Evolutionary conservation across 352 stramenopile genomes (phyloP).

Genomic region (Globisporangium irregulare): DNA sequence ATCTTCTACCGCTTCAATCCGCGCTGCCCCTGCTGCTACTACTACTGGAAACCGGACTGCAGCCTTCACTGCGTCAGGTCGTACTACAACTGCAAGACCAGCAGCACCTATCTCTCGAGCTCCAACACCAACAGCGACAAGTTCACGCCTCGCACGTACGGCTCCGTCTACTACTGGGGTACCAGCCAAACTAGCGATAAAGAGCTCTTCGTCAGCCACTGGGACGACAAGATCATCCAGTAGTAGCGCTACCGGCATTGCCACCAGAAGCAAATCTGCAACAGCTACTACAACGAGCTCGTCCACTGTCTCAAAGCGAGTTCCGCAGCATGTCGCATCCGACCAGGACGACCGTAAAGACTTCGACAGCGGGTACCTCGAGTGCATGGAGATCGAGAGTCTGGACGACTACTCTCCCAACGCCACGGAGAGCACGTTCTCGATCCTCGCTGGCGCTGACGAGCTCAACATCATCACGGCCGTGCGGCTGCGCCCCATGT

Average conservation of each 20-base stretch:
- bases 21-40: neutral
- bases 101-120: neutral
- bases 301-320: neutral
- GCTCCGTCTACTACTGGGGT: neutral
- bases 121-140: neutral
- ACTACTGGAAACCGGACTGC: neutral
- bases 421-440: constrained; percentile 17
- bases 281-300: neutral
- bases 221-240: neutral
- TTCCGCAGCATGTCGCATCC: neutral
- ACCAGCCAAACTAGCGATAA: neutral
- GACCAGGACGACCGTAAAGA: constrained; percentile 15
- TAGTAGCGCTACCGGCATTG: neutral
- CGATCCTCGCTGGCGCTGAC: constrained; percentile 1
- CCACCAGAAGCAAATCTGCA: no score
- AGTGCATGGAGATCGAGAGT: constrained; percentile 16
- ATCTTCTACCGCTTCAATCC: neutral
- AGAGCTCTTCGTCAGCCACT: neutral
- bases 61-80: neutral
- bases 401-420: constrained; percentile 13
- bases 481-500: constrained; percentile 72
- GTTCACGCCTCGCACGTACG: neutral
- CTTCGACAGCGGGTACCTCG: constrained; percentile 7
- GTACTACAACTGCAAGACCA: neutral
- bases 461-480: constrained; percentile 63